phyloP scores from a whole-genome alignment of 192 early-diverging fungal genomes.

The Coemansia sp. region DNA sequence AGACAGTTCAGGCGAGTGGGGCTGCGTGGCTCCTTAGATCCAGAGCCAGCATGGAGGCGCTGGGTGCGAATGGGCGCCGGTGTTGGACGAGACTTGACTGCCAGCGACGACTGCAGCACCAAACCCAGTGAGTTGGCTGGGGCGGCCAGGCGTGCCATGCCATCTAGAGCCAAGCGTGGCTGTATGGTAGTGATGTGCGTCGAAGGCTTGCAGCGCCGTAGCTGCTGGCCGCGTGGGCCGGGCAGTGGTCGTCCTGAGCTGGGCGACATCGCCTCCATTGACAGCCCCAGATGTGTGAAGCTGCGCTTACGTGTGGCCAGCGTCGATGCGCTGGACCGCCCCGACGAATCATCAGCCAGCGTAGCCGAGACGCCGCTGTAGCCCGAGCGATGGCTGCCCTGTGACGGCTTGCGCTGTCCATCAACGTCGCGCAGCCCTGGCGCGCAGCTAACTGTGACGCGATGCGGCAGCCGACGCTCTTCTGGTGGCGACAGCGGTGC shows the following conservation, averaged over 20 bases:
- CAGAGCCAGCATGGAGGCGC: conserved; percentile 42
- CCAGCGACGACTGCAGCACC: conserved; percentile 33
- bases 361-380: conserved; percentile 18
- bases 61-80: conserved; percentile 41
- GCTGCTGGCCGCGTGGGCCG: conserved; percentile 19
- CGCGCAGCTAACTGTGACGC: conserved; percentile 38
- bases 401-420: conserved; percentile 42
- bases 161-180: conserved; percentile 17
- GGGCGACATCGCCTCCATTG: conserved; percentile 43
- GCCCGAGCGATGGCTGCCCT: conserved; percentile 41
- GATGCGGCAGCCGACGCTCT: conserved; percentile 19
- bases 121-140: conserved; percentile 51
- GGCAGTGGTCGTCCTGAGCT: conserved; percentile 8
- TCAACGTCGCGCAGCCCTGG: conserved; percentile 5
- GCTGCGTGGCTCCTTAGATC: conserved; percentile 36
- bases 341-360: conserved; percentile 17
- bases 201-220: conserved; percentile 40
- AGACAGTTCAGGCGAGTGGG: conserved; percentile 37
- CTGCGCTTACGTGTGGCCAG: conserved; percentile 52
- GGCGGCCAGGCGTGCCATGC: conserved; percentile 23
- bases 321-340: conserved; percentile 36
- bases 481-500: conserved; percentile 25
- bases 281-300: conserved; percentile 52
- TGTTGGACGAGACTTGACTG: conserved; percentile 21
- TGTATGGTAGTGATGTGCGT: conserved; percentile 30